Conservation (phyloP, 1,139 yeast genomes). For the Hemisphaericaspora lyxosophila region DNA sequence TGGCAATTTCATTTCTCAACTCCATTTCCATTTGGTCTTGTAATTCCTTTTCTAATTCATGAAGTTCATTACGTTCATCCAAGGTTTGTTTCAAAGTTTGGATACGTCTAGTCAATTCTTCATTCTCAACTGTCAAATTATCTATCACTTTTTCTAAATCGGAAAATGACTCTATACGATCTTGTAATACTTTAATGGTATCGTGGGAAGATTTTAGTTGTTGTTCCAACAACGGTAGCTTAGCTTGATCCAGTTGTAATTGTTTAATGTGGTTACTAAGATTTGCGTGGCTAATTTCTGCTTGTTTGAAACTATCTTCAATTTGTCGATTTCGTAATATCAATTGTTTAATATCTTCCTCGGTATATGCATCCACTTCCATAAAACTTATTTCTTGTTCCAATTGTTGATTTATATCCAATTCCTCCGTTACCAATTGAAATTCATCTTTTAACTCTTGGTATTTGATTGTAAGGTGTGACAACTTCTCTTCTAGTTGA, state of each 20-base stretch:
- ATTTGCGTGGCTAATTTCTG: slow-evolving; percentile 23
- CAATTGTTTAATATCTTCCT: slow-evolving; percentile 21
- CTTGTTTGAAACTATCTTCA: slow-evolving; percentile 41
- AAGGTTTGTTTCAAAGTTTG: slow-evolving; percentile 40
- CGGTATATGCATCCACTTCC: slow-evolving; percentile 16
- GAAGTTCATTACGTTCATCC: slow-evolving; percentile 59
- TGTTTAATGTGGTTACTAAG: slow-evolving; percentile 25
- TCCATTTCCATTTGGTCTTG: slow-evolving; percentile 59
- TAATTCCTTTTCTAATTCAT: slow-evolving; percentile 53
- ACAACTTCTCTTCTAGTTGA: slow-evolving; percentile 28
- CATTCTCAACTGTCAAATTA: slow-evolving; percentile 54
- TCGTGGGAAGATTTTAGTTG: slow-evolving; percentile 34
- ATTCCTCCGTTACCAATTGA: slow-evolving; percentile 46
- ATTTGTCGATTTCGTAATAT: slow-evolving; percentile 32
- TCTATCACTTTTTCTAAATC: slow-evolving; percentile 55
- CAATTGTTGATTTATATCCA: slow-evolving; percentile 40
- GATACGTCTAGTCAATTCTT: slow-evolving; percentile 41
- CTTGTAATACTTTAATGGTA: slow-evolving; percentile 45
- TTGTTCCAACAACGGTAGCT: slow-evolving; percentile 13
- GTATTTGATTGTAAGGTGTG: slow-evolving; percentile 33
- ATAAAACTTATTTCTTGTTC: slow-evolving; percentile 32
- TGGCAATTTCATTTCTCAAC: slow-evolving; percentile 44
- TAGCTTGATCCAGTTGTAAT: slow-evolving; percentile 10
- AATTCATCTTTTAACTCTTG: slow-evolving; percentile 41
- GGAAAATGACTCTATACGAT: slow-evolving; percentile 40